phyloP scores from a whole-genome alignment of 306 rosid species.

The Vigna trinervia region DNA sequence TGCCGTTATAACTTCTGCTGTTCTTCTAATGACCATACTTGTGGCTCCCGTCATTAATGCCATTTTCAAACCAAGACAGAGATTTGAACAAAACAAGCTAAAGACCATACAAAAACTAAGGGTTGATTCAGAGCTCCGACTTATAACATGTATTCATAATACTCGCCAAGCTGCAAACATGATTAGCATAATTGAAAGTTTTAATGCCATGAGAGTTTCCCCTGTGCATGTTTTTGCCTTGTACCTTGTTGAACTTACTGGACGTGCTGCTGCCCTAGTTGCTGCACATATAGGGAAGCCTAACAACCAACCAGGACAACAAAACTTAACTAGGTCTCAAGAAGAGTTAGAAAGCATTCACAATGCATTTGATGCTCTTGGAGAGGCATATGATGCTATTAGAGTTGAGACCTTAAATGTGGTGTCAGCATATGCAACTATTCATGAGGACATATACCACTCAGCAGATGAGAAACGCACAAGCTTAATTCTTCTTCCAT shows the following conservation, averaged over 20 bases:
- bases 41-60: conserved; percentile 39
- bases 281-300: conserved; percentile 41
- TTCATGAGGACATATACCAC: conserved; percentile 48
- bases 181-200: conserved; percentile 40
- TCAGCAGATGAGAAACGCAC: conserved; percentile 42
- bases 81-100: conserved; percentile 40
- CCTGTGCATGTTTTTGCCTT: conserved; percentile 46
- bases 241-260: conserved; percentile 49
- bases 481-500: conserved; percentile 48
- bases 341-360: conserved; percentile 43
- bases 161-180: conserved; percentile 36
- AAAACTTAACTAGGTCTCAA: conserved; percentile 42
- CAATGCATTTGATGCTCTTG: conserved; percentile 36
- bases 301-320: neutral
- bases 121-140: conserved; percentile 48
- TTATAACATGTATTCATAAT: conserved; percentile 52
- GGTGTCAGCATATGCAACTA: conserved; percentile 47
- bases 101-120: conserved; percentile 48
- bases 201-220: conserved; percentile 41
- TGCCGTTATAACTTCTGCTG: conserved; percentile 18
- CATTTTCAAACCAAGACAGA: conserved; percentile 45
- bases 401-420: conserved; percentile 40
- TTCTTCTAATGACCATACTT: conserved; percentile 47
- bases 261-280: conserved; percentile 47
- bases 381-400: conserved; percentile 33